phyloP scores from a whole-genome alignment of 2,329 filamentous ascomycete species.

The Bimuria novae-zelandiae region DNA sequence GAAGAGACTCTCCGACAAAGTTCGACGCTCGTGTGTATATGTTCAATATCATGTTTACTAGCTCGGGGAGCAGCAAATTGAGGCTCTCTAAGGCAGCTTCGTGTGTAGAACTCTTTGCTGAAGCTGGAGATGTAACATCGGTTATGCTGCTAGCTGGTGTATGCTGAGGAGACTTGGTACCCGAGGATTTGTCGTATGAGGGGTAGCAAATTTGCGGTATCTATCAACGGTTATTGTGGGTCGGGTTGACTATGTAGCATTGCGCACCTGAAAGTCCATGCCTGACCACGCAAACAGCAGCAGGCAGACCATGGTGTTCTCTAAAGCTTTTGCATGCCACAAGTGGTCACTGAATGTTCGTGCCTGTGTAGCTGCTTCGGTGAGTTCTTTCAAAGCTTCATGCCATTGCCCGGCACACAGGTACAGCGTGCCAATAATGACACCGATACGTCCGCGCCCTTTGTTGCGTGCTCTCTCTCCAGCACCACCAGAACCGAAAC shows the following conservation, averaged over 20 bases:
- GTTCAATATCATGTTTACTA: constrained; percentile 74
- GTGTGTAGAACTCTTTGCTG: constrained; percentile 50
- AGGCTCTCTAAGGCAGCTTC: constrained; percentile 52
- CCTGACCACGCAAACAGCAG: constrained; percentile 83
- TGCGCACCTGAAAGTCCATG: constrained; percentile 74
- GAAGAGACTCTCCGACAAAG: constrained; percentile 69
- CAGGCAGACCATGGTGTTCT: constrained; percentile 81
- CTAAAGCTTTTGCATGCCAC: constrained; percentile 97
- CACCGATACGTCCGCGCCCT: constrained; percentile 76
- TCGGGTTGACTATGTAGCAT: neutral
- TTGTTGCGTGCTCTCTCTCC: constrained; percentile 80
- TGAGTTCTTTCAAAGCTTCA: constrained; percentile 82
- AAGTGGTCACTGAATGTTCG: constrained; percentile 85
- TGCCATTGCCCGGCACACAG: constrained; percentile 88
- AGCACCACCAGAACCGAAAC: constrained; percentile 67
- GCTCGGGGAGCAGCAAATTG: constrained; percentile 68
- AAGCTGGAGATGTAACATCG: constrained; percentile 46
- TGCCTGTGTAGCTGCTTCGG: constrained; percentile 77
- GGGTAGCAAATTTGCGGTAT: constrained; percentile 60
- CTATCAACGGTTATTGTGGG: constrained; percentile 35
- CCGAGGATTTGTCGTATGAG: constrained; percentile 52
- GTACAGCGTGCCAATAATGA: constrained; percentile 83
- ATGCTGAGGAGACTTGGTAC: constrained; percentile 49
- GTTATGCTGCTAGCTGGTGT: constrained; percentile 46
- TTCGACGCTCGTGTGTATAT: constrained; percentile 71